Percentiles rank a stretch among this genome's conserved stretches.
phyloP scores from a whole-genome alignment of 2,329 filamentous ascomycete species.

The Ceratocystis colombiana region DNA sequence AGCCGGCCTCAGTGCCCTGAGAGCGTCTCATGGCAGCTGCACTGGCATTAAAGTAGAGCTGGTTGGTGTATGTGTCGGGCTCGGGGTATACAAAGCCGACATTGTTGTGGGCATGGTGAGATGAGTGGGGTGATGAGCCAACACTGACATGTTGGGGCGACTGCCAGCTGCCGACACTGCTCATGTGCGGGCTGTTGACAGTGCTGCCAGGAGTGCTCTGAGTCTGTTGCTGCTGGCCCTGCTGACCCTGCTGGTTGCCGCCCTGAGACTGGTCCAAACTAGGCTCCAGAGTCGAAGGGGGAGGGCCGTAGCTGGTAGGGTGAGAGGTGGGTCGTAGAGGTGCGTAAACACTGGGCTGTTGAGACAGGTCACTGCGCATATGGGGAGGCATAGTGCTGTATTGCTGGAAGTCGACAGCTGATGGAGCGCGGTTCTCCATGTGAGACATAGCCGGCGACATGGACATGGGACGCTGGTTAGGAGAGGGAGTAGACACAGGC shows the following conservation, averaged over 20 bases:
- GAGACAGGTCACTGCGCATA: conserved; percentile 64
- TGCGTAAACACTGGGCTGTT: conserved; percentile 54
- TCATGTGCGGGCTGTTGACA: conserved; percentile 79
- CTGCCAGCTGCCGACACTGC: conserved; percentile 64
- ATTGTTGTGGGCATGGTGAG: conserved; percentile 41
- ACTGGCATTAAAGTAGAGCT: conserved; percentile 55
- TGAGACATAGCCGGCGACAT: conserved; percentile 65
- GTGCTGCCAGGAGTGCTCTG: conserved; percentile 57
- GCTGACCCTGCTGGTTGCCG: background rate
- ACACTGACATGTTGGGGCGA: conserved; percentile 48
- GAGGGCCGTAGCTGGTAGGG: conserved; percentile 70
- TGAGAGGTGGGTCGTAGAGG: conserved; percentile 70
- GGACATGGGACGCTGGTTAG: conserved; percentile 65
- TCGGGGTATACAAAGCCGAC: conserved; percentile 67
- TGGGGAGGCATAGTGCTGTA: conserved; percentile 73
- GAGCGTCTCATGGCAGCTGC: conserved; percentile 39
- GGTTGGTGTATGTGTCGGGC: conserved; percentile 60
- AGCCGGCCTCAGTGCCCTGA: conserved; percentile 47
- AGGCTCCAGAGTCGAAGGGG: conserved; percentile 67
- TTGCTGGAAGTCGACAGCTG: conserved; percentile 48
- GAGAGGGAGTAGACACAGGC: conserved; percentile 70
- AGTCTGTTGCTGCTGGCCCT: conserved; percentile 48
- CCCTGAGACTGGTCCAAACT: conserved; percentile 56
- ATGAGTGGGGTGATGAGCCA: conserved; percentile 37
- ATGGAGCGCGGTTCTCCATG: conserved; percentile 19